Percentiles rank a stretch among this genome's conserved stretches.
phyloP scores from a whole-genome alignment of 108 stramenopile genomes.

The Nitzschia putrida region DNA sequence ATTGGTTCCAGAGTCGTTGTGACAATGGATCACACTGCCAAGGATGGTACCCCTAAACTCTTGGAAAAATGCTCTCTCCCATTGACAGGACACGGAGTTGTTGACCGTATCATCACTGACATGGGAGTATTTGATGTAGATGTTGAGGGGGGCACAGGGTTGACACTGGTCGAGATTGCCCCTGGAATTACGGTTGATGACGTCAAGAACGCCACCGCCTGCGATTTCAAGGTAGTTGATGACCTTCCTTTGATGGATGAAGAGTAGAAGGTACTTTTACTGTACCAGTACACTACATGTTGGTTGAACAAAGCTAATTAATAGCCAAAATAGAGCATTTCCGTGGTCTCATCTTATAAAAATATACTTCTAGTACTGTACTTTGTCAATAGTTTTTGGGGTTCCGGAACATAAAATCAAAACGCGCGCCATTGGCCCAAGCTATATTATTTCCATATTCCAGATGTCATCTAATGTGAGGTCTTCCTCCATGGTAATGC shows the following conservation, averaged over 20 bases:
- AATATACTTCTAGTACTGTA: no score
- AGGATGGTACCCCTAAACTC: constrained; percentile 88
- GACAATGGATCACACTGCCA: constrained; percentile 92
- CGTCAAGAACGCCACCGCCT: constrained; percentile 63
- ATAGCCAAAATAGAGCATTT: no score
- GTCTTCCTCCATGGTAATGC: neutral
- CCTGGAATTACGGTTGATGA: constrained; percentile 70
- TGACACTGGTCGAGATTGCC: constrained; percentile 77
- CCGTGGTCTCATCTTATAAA: no score
- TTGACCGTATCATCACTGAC: constrained; percentile 92
- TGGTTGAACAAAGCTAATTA: no score
- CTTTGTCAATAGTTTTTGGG: no score
- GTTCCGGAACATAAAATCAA: no score
- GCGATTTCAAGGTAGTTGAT: constrained; percentile 48
- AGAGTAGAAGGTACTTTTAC: no score
- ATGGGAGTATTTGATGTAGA: constrained; percentile 88
- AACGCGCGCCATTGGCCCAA: no score
- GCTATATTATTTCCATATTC: constrained; percentile 7
- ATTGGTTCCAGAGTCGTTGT: constrained; percentile 84
- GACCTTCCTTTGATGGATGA: constrained; percentile 46
- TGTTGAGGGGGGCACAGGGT: constrained; percentile 55
- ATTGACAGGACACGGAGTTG: constrained; percentile 86
- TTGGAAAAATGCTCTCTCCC: constrained; percentile 82
- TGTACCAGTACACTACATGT: no score
- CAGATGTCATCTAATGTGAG: constrained; percentile 12